phyloP scores from a whole-genome alignment of 495 filamentous ascomycete genomes.

The Daldinia bambusicola region DNA sequence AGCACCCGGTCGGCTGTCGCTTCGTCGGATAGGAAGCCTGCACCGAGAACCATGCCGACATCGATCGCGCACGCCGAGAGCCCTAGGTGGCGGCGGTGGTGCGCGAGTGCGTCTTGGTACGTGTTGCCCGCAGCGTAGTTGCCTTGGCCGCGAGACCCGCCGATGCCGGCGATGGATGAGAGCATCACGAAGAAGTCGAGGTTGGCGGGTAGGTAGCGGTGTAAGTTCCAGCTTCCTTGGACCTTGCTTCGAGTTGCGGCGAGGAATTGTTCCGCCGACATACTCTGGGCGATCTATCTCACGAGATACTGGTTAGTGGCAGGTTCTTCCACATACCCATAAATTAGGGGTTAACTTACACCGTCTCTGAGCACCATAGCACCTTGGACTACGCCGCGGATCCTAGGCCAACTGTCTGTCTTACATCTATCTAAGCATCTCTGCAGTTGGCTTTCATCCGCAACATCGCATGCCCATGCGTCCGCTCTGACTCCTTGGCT shows the following conservation, averaged over 20 bases:
- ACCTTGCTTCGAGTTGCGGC: constrained; percentile 59
- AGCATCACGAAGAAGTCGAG: constrained; percentile 68
- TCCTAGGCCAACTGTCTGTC: constrained; percentile 48
- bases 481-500: constrained; percentile 19
- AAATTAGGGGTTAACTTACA: neutral
- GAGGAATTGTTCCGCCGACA: constrained; percentile 56
- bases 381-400: constrained; percentile 60
- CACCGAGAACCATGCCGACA: constrained; percentile 54
- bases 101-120: constrained; percentile 59
- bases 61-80: constrained; percentile 56
- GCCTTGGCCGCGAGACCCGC: constrained; percentile 62
- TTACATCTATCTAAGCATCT: constrained; percentile 15
- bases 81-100: constrained; percentile 46
- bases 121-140: constrained; percentile 67
- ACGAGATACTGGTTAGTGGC: neutral
- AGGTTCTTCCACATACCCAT: too few species aligned
- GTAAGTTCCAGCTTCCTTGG: constrained; percentile 63
- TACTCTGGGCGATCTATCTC: constrained; percentile 34
- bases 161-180: constrained; percentile 58
- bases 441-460: constrained; percentile 24
- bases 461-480: constrained; percentile 51
- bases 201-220: constrained; percentile 44
- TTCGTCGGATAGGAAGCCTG: constrained; percentile 44
- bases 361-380: constrained; percentile 48
- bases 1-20: neutral